phyloP scores from a whole-genome alignment of 2,329 filamentous ascomycete genomes.

The Fusarium globosum region DNA sequence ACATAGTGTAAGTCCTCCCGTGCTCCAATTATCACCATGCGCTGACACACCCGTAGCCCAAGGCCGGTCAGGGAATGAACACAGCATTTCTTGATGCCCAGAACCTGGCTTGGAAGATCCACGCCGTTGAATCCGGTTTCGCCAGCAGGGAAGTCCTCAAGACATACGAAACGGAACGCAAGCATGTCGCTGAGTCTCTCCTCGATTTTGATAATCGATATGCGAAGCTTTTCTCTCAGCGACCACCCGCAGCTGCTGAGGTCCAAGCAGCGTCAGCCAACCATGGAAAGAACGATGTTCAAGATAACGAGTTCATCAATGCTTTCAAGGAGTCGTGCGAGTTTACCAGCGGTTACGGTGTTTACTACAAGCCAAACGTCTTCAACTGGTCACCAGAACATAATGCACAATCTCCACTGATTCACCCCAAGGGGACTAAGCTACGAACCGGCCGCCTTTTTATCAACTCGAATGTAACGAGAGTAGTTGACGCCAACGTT shows the following conservation, averaged over 20 bases:
- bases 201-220: conserved; percentile 90
- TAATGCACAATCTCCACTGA: conserved; percentile 74
- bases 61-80: conserved; percentile 85
- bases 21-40: background rate
- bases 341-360: conserved; percentile 92
- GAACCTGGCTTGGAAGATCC: conserved; percentile 96
- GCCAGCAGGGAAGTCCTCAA: conserved; percentile 78
- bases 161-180: conserved; percentile 89
- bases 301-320: conserved; percentile 85
- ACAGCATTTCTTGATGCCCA: conserved; percentile 83
- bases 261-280: conserved; percentile 72
- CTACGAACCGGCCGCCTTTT: conserved; percentile 81
- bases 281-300: conserved; percentile 44
- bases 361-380: conserved; percentile 83
- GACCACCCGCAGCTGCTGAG: conserved; percentile 77
- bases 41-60: conserved; percentile 65
- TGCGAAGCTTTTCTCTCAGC: conserved; percentile 87
- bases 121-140: conserved; percentile 86
- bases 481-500: conserved; percentile 88
- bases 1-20: conserved; percentile 71
- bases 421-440: conserved; percentile 73
- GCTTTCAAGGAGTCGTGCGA: conserved; percentile 93
- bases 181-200: conserved; percentile 84
- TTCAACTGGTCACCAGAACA: conserved; percentile 86
- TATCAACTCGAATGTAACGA: conserved; percentile 82